Conservation (phyloP, 352 stramenopile genomes). For the Globisporangium camurandrum region DNA sequence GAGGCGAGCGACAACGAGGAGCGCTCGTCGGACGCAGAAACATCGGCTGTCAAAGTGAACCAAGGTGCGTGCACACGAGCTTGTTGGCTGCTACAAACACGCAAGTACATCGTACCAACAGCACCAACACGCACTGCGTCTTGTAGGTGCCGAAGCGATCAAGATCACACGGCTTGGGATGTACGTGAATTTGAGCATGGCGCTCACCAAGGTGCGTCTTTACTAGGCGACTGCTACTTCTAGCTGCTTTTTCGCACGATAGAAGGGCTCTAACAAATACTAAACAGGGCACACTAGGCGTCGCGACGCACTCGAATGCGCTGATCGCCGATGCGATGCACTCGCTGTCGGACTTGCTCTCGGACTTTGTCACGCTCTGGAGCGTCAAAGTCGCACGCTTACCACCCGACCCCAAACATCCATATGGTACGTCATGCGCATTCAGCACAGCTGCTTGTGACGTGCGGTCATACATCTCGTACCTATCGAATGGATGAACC, state of each 20-base stretch:
- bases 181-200: slow-evolving; percentile 91
- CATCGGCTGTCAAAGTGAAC: background rate
- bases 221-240: background rate
- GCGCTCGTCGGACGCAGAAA: background rate
- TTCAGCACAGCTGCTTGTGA: background rate
- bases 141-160: slow-evolving; percentile 51
- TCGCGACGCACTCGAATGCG: slow-evolving; percentile 82
- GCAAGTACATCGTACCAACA: background rate
- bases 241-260: background rate
- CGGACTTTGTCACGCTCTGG: slow-evolving; percentile 95
- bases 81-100: background rate
- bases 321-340: slow-evolving; percentile 95
- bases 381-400: slow-evolving; percentile 87
- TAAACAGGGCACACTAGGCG: slow-evolving; percentile 56
- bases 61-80: background rate
- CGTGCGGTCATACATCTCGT: background rate
- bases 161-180: slow-evolving; percentile 90
- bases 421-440: slow-evolving; percentile 41
- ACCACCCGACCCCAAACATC: slow-evolving; percentile 91
- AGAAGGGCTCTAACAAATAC: background rate
- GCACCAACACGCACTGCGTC: background rate
- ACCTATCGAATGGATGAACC: background rate
- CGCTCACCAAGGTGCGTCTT: slow-evolving; percentile 69
- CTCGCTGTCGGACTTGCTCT: slow-evolving; percentile 94
- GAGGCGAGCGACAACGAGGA: background rate